Percentiles rank a stretch among this genome's conserved stretches.
phyloP scores from a whole-genome alignment of 306 rosid genomes.

The Hippophae tibetana region DNA sequence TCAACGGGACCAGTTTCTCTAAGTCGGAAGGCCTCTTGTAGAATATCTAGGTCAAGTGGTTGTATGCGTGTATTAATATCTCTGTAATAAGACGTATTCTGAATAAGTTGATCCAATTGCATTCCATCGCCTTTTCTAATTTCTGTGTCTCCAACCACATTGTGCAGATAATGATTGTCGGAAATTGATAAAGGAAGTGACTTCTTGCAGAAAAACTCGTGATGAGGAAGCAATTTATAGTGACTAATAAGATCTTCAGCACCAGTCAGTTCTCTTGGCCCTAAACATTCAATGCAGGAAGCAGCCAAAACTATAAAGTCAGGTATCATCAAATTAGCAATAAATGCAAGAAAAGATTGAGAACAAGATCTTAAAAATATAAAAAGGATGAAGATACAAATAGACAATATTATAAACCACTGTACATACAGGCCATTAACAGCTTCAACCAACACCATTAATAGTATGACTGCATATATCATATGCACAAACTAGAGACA shows the following conservation, averaged over 20 bases:
- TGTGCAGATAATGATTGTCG: slow-evolving; percentile 80
- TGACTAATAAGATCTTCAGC: slow-evolving; percentile 86
- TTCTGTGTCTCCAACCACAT: slow-evolving; percentile 89
- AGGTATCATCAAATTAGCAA: too few species aligned
- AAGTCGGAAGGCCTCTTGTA: slow-evolving; percentile 78
- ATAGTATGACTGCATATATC: too few species aligned
- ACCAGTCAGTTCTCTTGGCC: slow-evolving; percentile 90
- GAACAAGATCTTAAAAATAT: too few species aligned
- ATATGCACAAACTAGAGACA: too few species aligned
- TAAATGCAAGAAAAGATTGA: too few species aligned
- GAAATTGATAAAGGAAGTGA: slow-evolving; percentile 77
- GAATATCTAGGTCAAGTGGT: slow-evolving; percentile 71
- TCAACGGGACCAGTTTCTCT: slow-evolving; percentile 76
- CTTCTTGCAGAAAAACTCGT: slow-evolving; percentile 91
- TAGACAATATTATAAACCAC: too few species aligned
- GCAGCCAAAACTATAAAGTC: background rate
- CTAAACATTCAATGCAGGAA: slow-evolving; percentile 33
- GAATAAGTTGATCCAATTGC: slow-evolving; percentile 94
- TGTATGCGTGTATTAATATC: slow-evolving; percentile 63
- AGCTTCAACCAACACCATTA: too few species aligned
- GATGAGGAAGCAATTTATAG: slow-evolving; percentile 75
- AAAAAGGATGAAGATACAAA: too few species aligned
- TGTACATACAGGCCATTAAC: too few species aligned
- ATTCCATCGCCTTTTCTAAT: slow-evolving; percentile 94
- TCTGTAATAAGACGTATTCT: slow-evolving; percentile 54